phyloP scores from a whole-genome alignment of 345 rosid species.

The Heritiera fomes region DNA sequence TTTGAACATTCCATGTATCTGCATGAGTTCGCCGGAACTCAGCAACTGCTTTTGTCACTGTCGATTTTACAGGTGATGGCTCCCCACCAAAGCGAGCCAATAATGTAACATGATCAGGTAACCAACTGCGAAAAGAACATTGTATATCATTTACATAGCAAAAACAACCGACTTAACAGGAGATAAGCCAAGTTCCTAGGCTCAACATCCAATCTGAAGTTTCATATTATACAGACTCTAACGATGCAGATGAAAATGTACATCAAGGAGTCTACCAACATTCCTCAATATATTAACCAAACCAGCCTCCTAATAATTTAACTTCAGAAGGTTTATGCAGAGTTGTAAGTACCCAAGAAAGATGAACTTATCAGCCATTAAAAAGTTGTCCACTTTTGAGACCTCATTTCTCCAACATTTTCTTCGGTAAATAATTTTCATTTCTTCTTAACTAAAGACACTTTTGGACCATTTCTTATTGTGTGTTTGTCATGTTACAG shows the following conservation, averaged over 20 bases:
- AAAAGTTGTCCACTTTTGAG: too few species aligned
- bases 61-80: constrained; percentile 86
- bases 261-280: not conserved
- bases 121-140: constrained; percentile 56
- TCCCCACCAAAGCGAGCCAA: constrained; percentile 82
- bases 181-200: not conserved
- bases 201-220: not conserved
- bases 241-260: not conserved
- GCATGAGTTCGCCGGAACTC: constrained; percentile 96
- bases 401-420: not conserved
- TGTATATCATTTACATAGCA: not conserved
- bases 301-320: not conserved
- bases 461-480: not conserved
- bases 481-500: not conserved
- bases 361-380: not conserved
- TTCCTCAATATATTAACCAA: not conserved
- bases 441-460: not conserved
- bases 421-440: not conserved
- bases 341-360: not conserved
- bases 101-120: constrained; percentile 87
- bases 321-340: constrained; percentile 7
- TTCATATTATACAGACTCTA: not conserved
- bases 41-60: constrained; percentile 97
- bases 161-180: not conserved
- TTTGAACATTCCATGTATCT: constrained; percentile 93